These are phyloP conservation scores for Eucalyptus decipiens DNA, from an alignment of 345 rosid species.

Conservation along the genomic window DNA sequence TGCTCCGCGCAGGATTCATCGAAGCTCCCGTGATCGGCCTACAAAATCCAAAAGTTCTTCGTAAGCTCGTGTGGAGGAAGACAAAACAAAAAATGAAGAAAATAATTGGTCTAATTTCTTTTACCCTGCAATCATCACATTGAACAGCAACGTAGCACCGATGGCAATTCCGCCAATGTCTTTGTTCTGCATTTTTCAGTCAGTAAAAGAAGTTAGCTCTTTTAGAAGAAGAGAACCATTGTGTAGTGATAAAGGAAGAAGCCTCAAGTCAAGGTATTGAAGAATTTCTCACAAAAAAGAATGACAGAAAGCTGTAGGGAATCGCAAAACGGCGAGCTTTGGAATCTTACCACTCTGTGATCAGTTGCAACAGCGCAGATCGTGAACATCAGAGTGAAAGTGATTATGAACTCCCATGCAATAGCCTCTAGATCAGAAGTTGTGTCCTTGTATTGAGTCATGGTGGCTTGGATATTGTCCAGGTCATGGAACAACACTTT, in stretches of 20 bases:
- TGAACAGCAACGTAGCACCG: slow-evolving; percentile 17
- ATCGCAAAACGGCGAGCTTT: not conserved
- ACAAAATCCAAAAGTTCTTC: not conserved
- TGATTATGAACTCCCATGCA: slow-evolving; percentile 33
- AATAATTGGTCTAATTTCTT: not conserved
- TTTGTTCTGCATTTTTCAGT: slow-evolving; percentile 8
- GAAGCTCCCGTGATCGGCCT: slow-evolving; percentile 52
- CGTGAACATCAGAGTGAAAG: slow-evolving; percentile 22
- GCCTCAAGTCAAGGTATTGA: not conserved
- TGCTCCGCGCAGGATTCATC: slow-evolving; percentile 45
- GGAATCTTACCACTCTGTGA: slow-evolving; percentile 23
- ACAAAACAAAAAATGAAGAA: not conserved
- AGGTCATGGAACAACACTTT: slow-evolving; percentile 8
- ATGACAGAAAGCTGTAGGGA: not conserved
- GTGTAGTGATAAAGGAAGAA: not conserved
- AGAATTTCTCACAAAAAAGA: not conserved
- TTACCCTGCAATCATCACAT: slow-evolving; percentile 37
- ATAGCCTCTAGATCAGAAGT: slow-evolving; percentile 37
- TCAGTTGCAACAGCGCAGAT: slow-evolving; percentile 30
- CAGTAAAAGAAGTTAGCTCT: not conserved
- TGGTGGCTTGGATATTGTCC: not conserved
- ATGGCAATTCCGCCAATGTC: slow-evolving; percentile 20
- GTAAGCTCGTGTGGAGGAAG: not conserved
- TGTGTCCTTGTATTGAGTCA: slow-evolving; percentile 17
- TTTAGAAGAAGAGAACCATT: not conserved